phyloP scores from a whole-genome alignment of 2,329 filamentous ascomycete species.

The Microthyrium microscopicum region DNA sequence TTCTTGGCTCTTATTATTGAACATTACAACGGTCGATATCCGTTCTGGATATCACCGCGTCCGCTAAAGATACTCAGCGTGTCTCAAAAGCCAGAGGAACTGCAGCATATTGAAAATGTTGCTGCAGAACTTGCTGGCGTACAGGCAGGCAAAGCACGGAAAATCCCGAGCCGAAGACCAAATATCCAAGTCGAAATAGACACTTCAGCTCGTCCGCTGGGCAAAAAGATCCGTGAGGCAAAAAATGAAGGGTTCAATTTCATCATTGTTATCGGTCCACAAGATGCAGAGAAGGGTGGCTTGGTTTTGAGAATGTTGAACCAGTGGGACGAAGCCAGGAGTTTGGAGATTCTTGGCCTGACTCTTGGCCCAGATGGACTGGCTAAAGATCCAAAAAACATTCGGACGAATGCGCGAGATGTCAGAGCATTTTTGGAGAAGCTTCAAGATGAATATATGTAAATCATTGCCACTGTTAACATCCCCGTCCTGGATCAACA shows the following conservation, averaged over 20 bases:
- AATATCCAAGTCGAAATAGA: constrained; percentile 9
- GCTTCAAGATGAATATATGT: too few relatives aligned
- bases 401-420: too few relatives aligned
- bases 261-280: constrained; percentile 55
- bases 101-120: constrained; percentile 30
- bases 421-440: too few relatives aligned
- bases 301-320: constrained; percentile 25
- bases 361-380: too few relatives aligned
- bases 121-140: constrained; percentile 16
- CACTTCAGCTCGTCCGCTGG: constrained; percentile 9
- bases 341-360: too few relatives aligned
- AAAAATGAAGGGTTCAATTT: constrained; percentile 54
- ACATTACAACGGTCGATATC: constrained; percentile 63
- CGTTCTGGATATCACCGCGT: constrained; percentile 74
- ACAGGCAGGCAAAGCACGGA: too few relatives aligned
- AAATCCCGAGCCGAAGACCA: not conserved
- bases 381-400: too few relatives aligned
- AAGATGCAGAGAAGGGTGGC: constrained; percentile 41
- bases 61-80: constrained; percentile 62
- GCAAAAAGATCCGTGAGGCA: constrained; percentile 58
- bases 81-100: constrained; percentile 40
- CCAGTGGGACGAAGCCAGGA: too few relatives aligned
- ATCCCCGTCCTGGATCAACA: too few relatives aligned
- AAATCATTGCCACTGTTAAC: too few relatives aligned
- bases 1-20: constrained; percentile 77